Conservation (phyloP, 208 protist species). For the Wallacemonas sp. region DNA sequence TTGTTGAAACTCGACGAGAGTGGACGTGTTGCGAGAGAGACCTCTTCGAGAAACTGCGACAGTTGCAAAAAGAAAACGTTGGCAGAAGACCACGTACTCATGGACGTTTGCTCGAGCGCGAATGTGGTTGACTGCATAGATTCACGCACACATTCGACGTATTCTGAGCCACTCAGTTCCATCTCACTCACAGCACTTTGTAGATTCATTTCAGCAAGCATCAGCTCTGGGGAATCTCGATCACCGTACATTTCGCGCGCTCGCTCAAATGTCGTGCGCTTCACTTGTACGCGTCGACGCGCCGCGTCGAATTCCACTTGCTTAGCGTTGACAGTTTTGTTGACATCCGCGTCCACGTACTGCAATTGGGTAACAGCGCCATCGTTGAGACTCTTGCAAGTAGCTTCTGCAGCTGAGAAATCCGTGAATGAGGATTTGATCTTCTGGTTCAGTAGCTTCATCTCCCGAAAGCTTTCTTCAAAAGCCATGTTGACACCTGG, state of each 20-base stretch:
- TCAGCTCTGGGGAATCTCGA: slow-evolving; percentile 19
- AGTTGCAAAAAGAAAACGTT: slow-evolving; percentile 77
- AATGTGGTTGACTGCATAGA: slow-evolving; percentile 53
- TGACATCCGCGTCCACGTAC: slow-evolving; percentile 26
- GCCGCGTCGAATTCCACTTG: slow-evolving; percentile 57
- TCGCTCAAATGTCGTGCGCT: slow-evolving; percentile 20
- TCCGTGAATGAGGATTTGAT: slow-evolving; percentile 27
- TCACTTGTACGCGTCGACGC: slow-evolving; percentile 46
- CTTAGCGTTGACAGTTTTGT: slow-evolving; percentile 25
- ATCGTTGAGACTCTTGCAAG: slow-evolving; percentile 35
- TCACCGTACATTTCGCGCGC: slow-evolving; percentile 2
- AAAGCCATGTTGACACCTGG: slow-evolving; percentile 20
- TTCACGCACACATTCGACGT: slow-evolving; percentile 35
- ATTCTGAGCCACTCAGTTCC: slow-evolving; percentile 16
- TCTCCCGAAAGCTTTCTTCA: slow-evolving; percentile 24
- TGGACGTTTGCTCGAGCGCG: slow-evolving; percentile 66
- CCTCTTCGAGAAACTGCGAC: slow-evolving; percentile 38
- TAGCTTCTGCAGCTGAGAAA: slow-evolving; percentile 28
- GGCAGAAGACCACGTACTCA: slow-evolving; percentile 62
- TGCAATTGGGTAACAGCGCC: slow-evolving; percentile 39
- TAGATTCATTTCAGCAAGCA: slow-evolving; percentile 28
- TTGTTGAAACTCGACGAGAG: slow-evolving; percentile 30
- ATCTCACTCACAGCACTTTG: slow-evolving; percentile 5
- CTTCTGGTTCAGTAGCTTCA: slow-evolving; percentile 26
- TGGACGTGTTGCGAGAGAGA: slow-evolving; percentile 12